phyloP scores from a whole-genome alignment of 2,329 filamentous ascomycete species.

The Claviceps arundinis region DNA sequence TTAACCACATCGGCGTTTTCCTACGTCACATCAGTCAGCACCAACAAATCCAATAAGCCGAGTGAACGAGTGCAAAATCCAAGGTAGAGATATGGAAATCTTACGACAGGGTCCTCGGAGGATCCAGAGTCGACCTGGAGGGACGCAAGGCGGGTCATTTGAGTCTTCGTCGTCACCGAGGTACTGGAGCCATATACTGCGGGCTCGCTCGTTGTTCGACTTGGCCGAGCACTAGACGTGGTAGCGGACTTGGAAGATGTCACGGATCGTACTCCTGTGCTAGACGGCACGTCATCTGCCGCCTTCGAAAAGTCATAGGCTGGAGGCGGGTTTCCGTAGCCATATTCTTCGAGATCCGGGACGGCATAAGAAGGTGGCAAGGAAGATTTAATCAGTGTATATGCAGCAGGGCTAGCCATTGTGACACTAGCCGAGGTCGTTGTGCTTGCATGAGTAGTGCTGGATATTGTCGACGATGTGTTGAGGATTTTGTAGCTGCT shows the following conservation, averaged over 20 bases:
- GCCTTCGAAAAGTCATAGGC: neutral
- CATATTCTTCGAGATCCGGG: slow-evolving; percentile 7
- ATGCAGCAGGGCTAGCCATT: slow-evolving; percentile 1
- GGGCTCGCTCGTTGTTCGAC: neutral
- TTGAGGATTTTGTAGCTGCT: neutral
- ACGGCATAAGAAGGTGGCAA: slow-evolving; percentile 4
- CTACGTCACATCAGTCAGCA: neutral
- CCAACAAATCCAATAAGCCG: neutral
- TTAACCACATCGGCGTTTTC: neutral
- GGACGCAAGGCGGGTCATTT: slow-evolving; percentile 1
- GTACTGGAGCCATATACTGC: slow-evolving; percentile 1
- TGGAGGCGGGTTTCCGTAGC: slow-evolving; percentile 3
- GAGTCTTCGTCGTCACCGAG: neutral
- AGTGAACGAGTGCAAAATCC: no score
- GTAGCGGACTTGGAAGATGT: neutral
- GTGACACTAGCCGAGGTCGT: neutral
- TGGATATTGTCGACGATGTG: neutral
- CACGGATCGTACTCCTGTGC: neutral
- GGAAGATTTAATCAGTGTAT: slow-evolving; percentile 2
- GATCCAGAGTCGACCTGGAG: neutral
- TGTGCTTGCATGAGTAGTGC: neutral
- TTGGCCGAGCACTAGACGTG: neutral
- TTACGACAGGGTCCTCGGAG: neutral
- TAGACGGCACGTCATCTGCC: neutral
- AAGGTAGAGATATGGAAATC: neutral